Evolutionary conservation across 129 eudicot genomes (phyloP).

Genomic region (Ambrosia artemisiifolia): DNA sequence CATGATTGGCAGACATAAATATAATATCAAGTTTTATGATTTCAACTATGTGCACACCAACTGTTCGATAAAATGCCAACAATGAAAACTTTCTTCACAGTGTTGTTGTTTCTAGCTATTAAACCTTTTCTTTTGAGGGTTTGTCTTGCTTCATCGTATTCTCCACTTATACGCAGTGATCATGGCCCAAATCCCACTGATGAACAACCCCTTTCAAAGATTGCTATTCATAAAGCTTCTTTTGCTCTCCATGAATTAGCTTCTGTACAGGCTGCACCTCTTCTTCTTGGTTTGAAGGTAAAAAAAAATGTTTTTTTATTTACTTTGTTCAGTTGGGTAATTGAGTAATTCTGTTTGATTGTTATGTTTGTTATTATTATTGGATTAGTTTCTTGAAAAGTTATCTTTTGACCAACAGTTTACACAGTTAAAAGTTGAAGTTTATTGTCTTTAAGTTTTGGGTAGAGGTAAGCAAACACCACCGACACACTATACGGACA

Average conservation of each 20-base stretch:
- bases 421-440: neutral
- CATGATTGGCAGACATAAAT: neutral
- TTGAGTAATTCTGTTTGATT: neutral
- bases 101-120: conserved; percentile 11
- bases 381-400: neutral
- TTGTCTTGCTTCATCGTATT: conserved; percentile 17
- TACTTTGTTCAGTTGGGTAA: neutral
- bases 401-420: neutral
- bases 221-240: conserved; percentile 43
- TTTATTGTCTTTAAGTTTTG: neutral
- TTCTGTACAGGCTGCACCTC: conserved; percentile 49
- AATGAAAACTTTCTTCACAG: conserved; percentile 5
- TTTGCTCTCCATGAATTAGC: conserved; percentile 41
- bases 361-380: neutral
- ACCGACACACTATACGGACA: no score
- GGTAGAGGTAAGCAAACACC: no score
- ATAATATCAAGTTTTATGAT: neutral
- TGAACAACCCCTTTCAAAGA: conserved; percentile 63
- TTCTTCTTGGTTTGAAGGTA: conserved; percentile 62
- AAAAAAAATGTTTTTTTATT: neutral
- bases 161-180: conserved; percentile 23
- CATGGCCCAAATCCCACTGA: conserved; percentile 22
- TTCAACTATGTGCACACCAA: conserved; percentile 21
- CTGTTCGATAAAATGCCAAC: conserved; percentile 21
- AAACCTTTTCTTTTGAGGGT: neutral